Conservation (phyloP, 257 asterid species). For the Eucommia ulmoides region DNA sequence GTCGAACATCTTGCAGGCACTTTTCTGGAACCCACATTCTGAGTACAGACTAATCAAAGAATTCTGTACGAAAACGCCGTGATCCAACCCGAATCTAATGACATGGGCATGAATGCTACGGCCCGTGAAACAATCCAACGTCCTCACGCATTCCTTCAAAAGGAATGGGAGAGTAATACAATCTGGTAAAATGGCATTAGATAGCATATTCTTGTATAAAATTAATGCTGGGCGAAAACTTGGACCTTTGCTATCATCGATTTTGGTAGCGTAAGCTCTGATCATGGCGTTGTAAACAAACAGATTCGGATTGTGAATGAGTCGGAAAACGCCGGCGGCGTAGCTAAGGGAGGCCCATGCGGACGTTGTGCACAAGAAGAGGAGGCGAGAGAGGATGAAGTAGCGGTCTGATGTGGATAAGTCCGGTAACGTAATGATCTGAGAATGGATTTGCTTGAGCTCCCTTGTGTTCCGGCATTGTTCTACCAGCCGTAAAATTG, state of each 20-base stretch:
- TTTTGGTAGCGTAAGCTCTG: constrained; percentile 47
- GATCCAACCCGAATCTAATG: constrained; percentile 35
- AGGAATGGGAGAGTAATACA: constrained; percentile 52
- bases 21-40: constrained; percentile 9
- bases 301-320: constrained; percentile 29
- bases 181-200: constrained; percentile 31
- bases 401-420: constrained; percentile 29
- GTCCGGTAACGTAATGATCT: constrained; percentile 27
- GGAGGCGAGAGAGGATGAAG: constrained; percentile 49
- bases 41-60: constrained; percentile 42
- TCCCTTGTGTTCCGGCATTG: constrained; percentile 31
- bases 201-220: constrained; percentile 42
- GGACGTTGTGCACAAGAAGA: constrained; percentile 38
- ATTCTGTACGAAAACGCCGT: constrained; percentile 53
- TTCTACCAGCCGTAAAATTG: too few species aligned
- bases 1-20: constrained; percentile 1
- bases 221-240: constrained; percentile 21
- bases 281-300: constrained; percentile 60
- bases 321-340: constrained; percentile 32
- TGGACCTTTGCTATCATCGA: constrained; percentile 14
- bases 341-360: constrained; percentile 29
- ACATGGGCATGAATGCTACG: constrained; percentile 40
- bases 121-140: constrained; percentile 27
- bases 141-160: constrained; percentile 52
- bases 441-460: constrained; percentile 51